Evolutionary conservation across 2,329 filamentous ascomycete genomes (phyloP), one percentile per base, ranked within the genome.

Genomic region (Helicocarpus griseus): DNA sequence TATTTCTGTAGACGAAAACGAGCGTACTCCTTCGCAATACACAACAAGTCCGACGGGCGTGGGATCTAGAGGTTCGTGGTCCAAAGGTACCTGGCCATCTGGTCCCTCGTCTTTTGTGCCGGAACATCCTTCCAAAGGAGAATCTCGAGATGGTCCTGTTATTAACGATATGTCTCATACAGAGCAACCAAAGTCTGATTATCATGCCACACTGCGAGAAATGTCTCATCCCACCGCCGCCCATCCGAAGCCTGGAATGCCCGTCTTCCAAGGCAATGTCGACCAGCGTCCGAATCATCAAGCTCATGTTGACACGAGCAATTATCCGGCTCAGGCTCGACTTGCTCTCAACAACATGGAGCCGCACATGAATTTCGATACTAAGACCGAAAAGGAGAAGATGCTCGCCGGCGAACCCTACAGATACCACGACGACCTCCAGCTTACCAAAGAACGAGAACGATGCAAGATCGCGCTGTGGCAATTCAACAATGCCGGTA

Each of bases 331-430:
- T 8, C 69, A 72, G 45, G 71, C 71, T 22, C 64, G 70, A 33
- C 41, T 71, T 61, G 69, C 69, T n/a, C 60, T 72, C 13, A 69
- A 60, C 47, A 69, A 60, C 49, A 70, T 71, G 51, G 69, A 71
- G 40, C 66, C 69, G 44, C 69, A 71, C 51, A 47, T 71, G 13
- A 66, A 68, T 11, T 66, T 35, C 67, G 67, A 50, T 60, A 58
- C 58, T 69, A 71, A 73, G 38, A 85, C 83, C 1, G 88, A 95
- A 64, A 93, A 93, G 68, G 86, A 94, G 54, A 89, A 93, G 65
- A 97, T 97, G 91, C 73, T 95, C 14, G 77, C 77, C 29, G 87
- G 87, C 11, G 78, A 86, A 38, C 78, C 81, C n/a, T 97, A 89
- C 68, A 83, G 83, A 54, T 87, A 87, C 5, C 90, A 85, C 56